These are phyloP conservation scores for Hymenoscyphus infarciens DNA, from an alignment of 2,329 filamentous ascomycete species.

Conservation along the genomic window DNA sequence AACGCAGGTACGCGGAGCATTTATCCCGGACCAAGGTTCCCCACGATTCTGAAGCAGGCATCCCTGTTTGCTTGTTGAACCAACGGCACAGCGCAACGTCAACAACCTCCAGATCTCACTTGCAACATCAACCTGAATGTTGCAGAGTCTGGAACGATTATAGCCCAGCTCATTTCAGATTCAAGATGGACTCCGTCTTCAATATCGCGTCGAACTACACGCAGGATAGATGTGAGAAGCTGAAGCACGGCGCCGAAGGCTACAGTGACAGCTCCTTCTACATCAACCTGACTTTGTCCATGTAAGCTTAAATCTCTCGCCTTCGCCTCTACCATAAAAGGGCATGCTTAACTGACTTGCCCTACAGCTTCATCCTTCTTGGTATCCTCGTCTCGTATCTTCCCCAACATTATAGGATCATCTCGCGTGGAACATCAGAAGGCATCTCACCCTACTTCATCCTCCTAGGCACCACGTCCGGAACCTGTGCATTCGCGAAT, in stretches of 20 bases:
- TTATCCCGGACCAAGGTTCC: too few relatives aligned
- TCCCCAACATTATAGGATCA: slow-evolving; percentile 91
- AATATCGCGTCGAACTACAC: slow-evolving; percentile 16
- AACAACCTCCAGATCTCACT: neutral
- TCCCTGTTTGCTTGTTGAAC: too few relatives aligned
- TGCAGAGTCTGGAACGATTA: neutral
- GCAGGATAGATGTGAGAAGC: slow-evolving; percentile 44
- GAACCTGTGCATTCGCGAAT: slow-evolving; percentile 85
- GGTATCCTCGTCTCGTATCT: slow-evolving; percentile 92
- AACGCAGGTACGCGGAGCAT: too few relatives aligned
- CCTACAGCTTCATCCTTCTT: slow-evolving; percentile 62
- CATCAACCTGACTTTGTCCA: slow-evolving; percentile 49
- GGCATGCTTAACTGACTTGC: slow-evolving; percentile 6
- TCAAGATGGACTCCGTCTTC: slow-evolving; percentile 24
- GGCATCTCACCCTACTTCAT: slow-evolving; percentile 96
- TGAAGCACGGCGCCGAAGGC: slow-evolving; percentile 45
- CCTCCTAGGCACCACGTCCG: slow-evolving; percentile 86
- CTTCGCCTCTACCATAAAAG: neutral
- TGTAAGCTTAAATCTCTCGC: slow-evolving; percentile 39
- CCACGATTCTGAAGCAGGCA: too few relatives aligned
- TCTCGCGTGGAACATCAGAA: slow-evolving; percentile 78
- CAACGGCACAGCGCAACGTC: neutral
- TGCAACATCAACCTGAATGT: neutral
- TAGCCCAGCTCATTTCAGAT: neutral
- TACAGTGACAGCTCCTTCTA: slow-evolving; percentile 10